Evolutionary conservation across 2,329 filamentous ascomycete species (phyloP), one percentile per base, ranked within the genome.

Genomic region (Colletotrichum spinosum): DNA sequence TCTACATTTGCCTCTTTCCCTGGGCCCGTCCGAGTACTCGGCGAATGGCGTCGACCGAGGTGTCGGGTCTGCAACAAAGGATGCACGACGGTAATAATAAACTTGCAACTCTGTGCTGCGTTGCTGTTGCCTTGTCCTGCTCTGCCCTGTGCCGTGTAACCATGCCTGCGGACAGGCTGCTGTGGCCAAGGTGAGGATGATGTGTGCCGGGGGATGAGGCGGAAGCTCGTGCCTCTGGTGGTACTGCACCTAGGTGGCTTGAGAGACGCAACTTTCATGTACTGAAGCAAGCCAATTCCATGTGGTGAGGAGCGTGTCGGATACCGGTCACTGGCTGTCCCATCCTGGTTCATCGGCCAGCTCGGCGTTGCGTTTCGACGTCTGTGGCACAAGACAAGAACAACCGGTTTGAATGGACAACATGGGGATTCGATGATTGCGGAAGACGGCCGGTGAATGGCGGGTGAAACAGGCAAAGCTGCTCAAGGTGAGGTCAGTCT

Each of bases 401-500:
- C 25, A 25, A 25, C 25, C 25, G 25, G 25, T 5, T 25, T 25
- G 25, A 25, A 25, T 25, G 25, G 25, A 25, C 25, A 25, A 25
- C 25, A 25, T 25, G 5, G 25, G 25, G 25, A 25, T 25, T 25
- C 25, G 25, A 25, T 25, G 25, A 44, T 44, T 15, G 13, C 42
- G 42, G 12, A 15, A 44, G 42, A 15, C 11, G 42, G 13, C 13
- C 42, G 15, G 42, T 56, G 42, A 49, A 42, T 42, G 42, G 34
- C 42, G 54, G 35, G 48, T 42, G 34, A 45, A 45, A 45, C 53
- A 39, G 12, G 39, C 6, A 15, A 33, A 37, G 50, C 33, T 34
- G 38, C 13, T 17, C 52, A 17, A 17, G 13, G 34, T 44, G 62
- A 65, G 62, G 62, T 64, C 60, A 64, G 60, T 54, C 64, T 67